These are phyloP conservation scores for Astrocystis sublimbata DNA, from an alignment of 495 filamentous ascomycete genomes.

Conservation along the genomic window DNA sequence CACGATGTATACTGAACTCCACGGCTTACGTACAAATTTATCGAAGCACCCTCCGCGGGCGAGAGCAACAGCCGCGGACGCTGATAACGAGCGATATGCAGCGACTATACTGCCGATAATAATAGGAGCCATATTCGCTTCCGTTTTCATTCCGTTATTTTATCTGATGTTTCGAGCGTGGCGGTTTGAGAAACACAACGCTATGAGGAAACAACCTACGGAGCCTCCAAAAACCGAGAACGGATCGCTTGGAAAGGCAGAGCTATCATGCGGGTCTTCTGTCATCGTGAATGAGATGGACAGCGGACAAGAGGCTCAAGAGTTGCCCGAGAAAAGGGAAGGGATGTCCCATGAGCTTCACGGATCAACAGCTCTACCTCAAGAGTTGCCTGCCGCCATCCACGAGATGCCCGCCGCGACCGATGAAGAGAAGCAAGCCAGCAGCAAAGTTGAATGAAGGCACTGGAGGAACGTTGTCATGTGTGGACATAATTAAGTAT, in stretches of 20 bases:
- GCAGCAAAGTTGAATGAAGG: background rate
- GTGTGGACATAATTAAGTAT: too few relatives aligned
- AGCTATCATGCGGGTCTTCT: background rate
- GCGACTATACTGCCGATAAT: background rate
- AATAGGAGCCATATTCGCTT: background rate
- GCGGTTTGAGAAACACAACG: background rate
- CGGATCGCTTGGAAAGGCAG: background rate
- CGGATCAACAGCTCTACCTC: background rate
- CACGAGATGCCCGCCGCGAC: background rate
- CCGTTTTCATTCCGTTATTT: background rate
- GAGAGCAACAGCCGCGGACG: background rate
- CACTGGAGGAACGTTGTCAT: too few relatives aligned
- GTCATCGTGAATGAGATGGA: background rate
- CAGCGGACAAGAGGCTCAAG: background rate
- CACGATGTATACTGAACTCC: background rate
- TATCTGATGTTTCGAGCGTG: background rate
- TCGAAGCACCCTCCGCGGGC: background rate
- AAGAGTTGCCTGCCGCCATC: background rate
- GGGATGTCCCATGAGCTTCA: conserved; percentile 1
- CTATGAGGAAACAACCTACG: background rate
- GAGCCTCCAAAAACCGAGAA: background rate
- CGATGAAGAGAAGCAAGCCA: background rate
- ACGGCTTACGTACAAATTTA: background rate
- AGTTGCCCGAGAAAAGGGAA: background rate
- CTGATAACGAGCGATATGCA: background rate